A percentile compares a stretch with the other conserved stretches of the same genome.
Evolutionary conservation across 1,139 yeast species (phyloP).

Genomic region (Yamadazyma sp.): DNA sequence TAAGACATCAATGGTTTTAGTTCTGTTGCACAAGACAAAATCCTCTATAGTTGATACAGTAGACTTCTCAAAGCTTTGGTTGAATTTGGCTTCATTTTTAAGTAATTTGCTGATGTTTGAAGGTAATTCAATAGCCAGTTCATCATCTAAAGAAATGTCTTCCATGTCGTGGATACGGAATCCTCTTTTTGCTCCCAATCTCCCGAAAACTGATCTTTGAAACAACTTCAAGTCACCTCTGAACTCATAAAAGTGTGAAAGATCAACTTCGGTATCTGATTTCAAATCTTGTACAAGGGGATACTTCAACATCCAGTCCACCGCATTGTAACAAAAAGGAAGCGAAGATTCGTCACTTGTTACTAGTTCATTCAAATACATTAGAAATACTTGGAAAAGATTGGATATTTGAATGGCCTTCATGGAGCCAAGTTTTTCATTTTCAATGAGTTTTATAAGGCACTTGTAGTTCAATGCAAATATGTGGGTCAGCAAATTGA

Average conservation of each 20-base stretch:
- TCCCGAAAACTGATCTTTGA: conserved; percentile 43
- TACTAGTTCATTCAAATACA: conserved; percentile 41
- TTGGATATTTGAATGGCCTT: conserved; percentile 33
- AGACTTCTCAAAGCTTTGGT: conserved; percentile 28
- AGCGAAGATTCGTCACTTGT: conserved; percentile 17
- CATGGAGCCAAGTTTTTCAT: conserved; percentile 27
- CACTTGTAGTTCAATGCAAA: conserved; percentile 24
- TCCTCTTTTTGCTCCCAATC: conserved; percentile 33
- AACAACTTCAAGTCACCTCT: conserved; percentile 47
- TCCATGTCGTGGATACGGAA: conserved; percentile 31
- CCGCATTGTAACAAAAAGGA: conserved; percentile 31
- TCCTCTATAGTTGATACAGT: conserved; percentile 48
- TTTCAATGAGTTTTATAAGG: conserved; percentile 29
- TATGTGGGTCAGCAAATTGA: conserved; percentile 26
- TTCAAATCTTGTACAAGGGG: conserved; percentile 17
- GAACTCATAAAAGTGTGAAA: conserved; percentile 36
- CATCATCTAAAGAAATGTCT: conserved; percentile 18
- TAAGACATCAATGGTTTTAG: conserved; percentile 68
- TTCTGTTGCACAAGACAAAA: conserved; percentile 48
- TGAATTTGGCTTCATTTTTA: conserved; percentile 19
- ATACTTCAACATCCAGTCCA: conserved; percentile 22
- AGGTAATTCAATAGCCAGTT: not conserved
- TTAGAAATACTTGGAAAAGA: conserved; percentile 30
- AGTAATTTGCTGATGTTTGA: conserved; percentile 11
- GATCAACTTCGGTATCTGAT: conserved; percentile 16